Conservation (phyloP, 805 yeast genomes). For the Saturnispora kantuleensis region DNA sequence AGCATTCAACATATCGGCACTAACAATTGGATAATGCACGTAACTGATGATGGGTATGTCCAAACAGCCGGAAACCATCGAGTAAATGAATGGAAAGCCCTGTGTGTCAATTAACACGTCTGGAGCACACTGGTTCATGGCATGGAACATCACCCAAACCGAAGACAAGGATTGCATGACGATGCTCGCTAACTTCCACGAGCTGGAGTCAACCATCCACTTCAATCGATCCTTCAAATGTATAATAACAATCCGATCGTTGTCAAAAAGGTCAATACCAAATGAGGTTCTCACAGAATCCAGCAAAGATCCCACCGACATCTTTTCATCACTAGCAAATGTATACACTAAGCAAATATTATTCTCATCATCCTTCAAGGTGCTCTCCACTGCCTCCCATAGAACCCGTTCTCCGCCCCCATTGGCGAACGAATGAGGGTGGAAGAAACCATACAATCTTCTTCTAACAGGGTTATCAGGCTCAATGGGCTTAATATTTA, state of each 20-base stretch:
- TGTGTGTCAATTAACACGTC: slow-evolving; percentile 92
- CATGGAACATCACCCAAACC: slow-evolving; percentile 55
- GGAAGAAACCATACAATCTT: slow-evolving; percentile 74
- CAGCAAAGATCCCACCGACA: slow-evolving; percentile 20
- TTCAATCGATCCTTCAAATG: slow-evolving; percentile 28
- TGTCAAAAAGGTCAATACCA: slow-evolving; percentile 21
- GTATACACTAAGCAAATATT: slow-evolving; percentile 60
- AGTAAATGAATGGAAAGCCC: slow-evolving; percentile 86
- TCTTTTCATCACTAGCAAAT: slow-evolving; percentile 20
- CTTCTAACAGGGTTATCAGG: slow-evolving; percentile 30
- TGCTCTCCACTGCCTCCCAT: slow-evolving; percentile 84
- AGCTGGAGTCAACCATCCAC: slow-evolving; percentile 52
- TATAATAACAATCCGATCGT: slow-evolving; percentile 25
- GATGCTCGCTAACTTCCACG: slow-evolving; percentile 75
- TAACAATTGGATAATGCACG: slow-evolving; percentile 91
- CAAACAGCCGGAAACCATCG: slow-evolving; percentile 45
- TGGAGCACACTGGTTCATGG: slow-evolving; percentile 58
- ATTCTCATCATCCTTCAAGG: slow-evolving; percentile 38
- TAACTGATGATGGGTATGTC: slow-evolving; percentile 75
- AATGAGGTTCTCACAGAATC: slow-evolving; percentile 19
- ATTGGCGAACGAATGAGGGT: slow-evolving; percentile 91
- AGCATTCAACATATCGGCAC: slow-evolving; percentile 58
- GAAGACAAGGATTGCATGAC: slow-evolving; percentile 86
- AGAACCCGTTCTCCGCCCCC: slow-evolving; percentile 98
- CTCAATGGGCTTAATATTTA: slow-evolving; percentile 18